Base-by-base conservation (phyloP, 1,284 basidiomycete species). In the Trametes polyzona region DNA sequence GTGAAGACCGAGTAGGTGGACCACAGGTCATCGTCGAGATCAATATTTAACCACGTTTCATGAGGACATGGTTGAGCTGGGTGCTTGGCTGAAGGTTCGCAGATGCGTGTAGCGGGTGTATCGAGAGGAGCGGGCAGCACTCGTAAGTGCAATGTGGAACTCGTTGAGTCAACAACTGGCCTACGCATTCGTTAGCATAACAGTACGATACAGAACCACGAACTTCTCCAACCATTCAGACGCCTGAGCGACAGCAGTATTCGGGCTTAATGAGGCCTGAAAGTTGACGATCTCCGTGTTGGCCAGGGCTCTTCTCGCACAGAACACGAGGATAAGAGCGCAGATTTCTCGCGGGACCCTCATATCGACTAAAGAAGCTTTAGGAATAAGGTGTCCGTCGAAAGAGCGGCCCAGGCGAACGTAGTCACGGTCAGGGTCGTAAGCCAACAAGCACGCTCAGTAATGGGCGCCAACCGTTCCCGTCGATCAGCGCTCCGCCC, bases 241-340 rank as follows among this genome's bases (percentile, higher is more conserved):
- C 16, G 58, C 35, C 17, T 57, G 37, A 19, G 70, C 54, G 42
- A 74, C 37, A 52, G 64, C 58, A 11, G 62, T 58, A 26, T 66
- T 48, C 24, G 58, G 50, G 30, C 64, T 59, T 24, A 70, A 63
- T 19, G 67, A 65, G 27, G 76, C 74, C 24, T 69, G 70, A 66
- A 88, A 86, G 68, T 84, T 85, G 65, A 82, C 69, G 55, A 88
- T 87, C 71, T 89, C 86, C 29, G 87, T 89, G 70, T 89, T 88
- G 19, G 78, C 84, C 46, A 71, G 60, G 29, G n/a, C n/a, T n/a
- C n/a, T n/a, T n/a, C n/a, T n/a, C n/a, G 36, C 49, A 9, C 27
- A 40, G 1, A 51, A 32, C n/a, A 37, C 55, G 1, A 57, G 32
- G 5, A 40, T 19, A 11, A 27, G 40, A 17, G 21, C 23, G 3